phyloP scores from a whole-genome alignment of 2,329 filamentous ascomycete genomes.

The Parafenestella ontariensis region DNA sequence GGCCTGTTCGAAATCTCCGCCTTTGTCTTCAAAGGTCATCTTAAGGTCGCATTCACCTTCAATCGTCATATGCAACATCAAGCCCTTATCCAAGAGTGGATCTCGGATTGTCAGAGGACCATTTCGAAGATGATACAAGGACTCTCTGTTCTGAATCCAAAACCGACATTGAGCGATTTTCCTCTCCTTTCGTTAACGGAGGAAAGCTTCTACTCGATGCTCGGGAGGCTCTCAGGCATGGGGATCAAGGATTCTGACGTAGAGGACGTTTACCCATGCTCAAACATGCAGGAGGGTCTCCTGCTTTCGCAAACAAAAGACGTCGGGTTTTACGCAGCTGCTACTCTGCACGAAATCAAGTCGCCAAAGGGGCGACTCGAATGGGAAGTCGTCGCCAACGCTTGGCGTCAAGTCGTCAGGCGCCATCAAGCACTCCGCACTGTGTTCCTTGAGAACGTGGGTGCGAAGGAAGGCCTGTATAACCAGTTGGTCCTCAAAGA shows the following conservation, averaged over 20 bases:
- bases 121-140: constrained; percentile 41
- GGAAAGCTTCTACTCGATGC: constrained; percentile 49
- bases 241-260: constrained; percentile 47
- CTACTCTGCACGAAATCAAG: constrained; percentile 39
- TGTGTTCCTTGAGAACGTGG: constrained; percentile 41
- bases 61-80: constrained; percentile 59
- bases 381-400: constrained; percentile 25
- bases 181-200: constrained; percentile 56
- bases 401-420: constrained; percentile 38
- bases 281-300: constrained; percentile 43
- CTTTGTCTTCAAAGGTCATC: constrained; percentile 54
- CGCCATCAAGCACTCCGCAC: constrained; percentile 42
- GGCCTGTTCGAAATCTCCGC: constrained; percentile 62
- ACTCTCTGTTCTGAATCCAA: constrained; percentile 31
- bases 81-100: constrained; percentile 52
- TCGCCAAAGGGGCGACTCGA: constrained; percentile 14
- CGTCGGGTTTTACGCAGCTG: constrained; percentile 41
- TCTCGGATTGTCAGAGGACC: constrained; percentile 47
- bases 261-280: constrained; percentile 50
- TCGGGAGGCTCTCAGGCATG: constrained; percentile 48
- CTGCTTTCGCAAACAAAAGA: constrained; percentile 42
- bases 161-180: constrained; percentile 54
- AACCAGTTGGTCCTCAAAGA: constrained; percentile 42
- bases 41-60: constrained; percentile 60
- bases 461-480: constrained; percentile 39